Evolutionary conservation across 2,329 filamentous ascomycete species (phyloP).

Genomic region (Alternaria novae-zelandiae): DNA sequence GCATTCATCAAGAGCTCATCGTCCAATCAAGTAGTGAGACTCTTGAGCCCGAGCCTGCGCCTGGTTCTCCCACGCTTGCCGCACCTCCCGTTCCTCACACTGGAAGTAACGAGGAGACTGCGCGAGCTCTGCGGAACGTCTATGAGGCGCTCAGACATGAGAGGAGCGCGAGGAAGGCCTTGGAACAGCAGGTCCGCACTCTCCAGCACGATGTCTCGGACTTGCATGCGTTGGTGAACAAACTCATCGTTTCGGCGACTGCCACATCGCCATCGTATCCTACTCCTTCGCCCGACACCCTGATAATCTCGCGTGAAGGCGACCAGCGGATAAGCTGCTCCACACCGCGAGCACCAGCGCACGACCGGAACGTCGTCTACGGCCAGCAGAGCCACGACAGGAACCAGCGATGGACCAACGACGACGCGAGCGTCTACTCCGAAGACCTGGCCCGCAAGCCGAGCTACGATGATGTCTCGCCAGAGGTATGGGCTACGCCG

Average conservation of each 20-base stretch:
- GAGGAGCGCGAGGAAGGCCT: conserved; percentile 40
- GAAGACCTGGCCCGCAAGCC: conserved; percentile 15
- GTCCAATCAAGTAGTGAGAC: conserved; percentile 24
- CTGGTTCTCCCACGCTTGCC: conserved; percentile 19
- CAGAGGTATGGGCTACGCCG: conserved; percentile 45
- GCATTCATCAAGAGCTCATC: conserved; percentile 22
- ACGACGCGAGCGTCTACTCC: conserved; percentile 16
- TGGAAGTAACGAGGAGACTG: not conserved
- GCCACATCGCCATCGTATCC: conserved; percentile 35
- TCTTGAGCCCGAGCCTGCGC: conserved; percentile 8
- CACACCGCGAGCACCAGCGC: conserved; percentile 32
- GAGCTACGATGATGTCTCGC: conserved; percentile 32
- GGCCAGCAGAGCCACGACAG: not conserved
- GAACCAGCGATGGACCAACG: not conserved
- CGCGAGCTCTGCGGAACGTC: conserved; percentile 27
- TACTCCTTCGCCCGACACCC: conserved; percentile 41
- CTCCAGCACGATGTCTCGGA: conserved; percentile 42
- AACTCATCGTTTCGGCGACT: conserved; percentile 27
- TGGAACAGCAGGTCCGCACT: conserved; percentile 40
- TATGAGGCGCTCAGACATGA: conserved; percentile 38
- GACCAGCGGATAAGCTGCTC: conserved; percentile 29
- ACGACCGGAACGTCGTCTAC: not conserved
- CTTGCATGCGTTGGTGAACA: conserved; percentile 39
- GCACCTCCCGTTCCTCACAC: not conserved
- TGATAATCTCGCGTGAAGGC: conserved; percentile 24